Evolutionary conservation across 2,329 filamentous ascomycete species (phyloP).

Genomic region (Trichoderma breve): DNA sequence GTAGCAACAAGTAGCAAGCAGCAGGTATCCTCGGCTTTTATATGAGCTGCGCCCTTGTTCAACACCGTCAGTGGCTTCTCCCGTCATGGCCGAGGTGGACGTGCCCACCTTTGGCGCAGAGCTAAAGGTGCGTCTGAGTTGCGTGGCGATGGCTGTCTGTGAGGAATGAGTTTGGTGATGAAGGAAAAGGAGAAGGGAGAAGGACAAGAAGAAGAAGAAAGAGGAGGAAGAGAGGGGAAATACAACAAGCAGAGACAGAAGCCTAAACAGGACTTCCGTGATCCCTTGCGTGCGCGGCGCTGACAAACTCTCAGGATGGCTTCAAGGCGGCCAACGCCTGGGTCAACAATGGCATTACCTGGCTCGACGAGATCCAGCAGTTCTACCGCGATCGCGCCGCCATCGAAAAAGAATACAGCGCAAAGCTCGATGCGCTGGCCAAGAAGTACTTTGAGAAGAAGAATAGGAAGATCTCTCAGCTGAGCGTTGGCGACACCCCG

Average conservation of each 20-base stretch:
- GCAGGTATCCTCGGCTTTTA: not conserved
- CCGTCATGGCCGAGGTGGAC: slow-evolving; percentile 76
- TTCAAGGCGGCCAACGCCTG: slow-evolving; percentile 94
- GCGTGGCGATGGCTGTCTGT: not conserved
- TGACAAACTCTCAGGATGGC: slow-evolving; percentile 64
- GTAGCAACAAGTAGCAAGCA: not conserved
- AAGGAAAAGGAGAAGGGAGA: not conserved
- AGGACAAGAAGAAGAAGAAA: not conserved
- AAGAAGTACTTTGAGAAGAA: slow-evolving; percentile 99
- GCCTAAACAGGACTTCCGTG: not conserved
- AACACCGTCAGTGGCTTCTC: slow-evolving; percentile 7
- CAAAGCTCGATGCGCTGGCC: slow-evolving; percentile 80
- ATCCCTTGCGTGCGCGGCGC: not conserved
- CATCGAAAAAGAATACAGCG: slow-evolving; percentile 96
- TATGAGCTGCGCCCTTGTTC: slow-evolving; percentile 11
- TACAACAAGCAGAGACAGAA: not conserved
- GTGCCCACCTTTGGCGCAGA: slow-evolving; percentile 88
- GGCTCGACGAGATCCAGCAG: slow-evolving; percentile 94
- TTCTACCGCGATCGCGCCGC: slow-evolving; percentile 93
- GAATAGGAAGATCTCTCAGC: slow-evolving; percentile 76
- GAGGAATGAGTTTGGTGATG: not conserved
- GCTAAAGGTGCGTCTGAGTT: slow-evolving; percentile 68
- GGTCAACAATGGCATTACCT: slow-evolving; percentile 84
- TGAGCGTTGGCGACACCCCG: slow-evolving; percentile 93
- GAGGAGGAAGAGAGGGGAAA: not conserved